Evolutionary conservation across 345 rosid species (phyloP).

Genomic region (Citrus inodora): DNA sequence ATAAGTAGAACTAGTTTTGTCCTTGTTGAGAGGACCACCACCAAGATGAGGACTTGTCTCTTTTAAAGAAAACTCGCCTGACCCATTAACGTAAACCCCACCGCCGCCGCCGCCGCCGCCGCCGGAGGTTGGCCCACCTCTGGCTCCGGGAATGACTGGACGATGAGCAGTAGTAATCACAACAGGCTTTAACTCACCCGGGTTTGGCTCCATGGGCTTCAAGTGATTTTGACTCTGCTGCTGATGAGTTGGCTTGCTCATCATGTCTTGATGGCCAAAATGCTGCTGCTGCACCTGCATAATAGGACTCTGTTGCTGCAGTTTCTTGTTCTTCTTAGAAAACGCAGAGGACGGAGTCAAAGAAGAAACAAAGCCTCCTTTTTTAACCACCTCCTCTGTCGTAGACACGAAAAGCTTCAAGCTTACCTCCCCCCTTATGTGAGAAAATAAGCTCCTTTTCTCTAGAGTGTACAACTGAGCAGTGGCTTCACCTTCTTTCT

Average conservation of each 20-base stretch:
- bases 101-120: conserved; percentile 25
- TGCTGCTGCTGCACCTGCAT: conserved; percentile 32
- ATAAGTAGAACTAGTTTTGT: conserved; percentile 64
- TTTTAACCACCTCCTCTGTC: conserved; percentile 26
- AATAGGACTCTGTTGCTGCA: conserved; percentile 37
- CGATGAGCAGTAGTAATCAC: conserved; percentile 42
- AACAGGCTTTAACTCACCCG: conserved; percentile 51
- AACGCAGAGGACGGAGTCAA: conserved; percentile 19
- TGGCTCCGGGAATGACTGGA: conserved; percentile 24
- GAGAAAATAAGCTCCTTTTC: conserved; percentile 67
- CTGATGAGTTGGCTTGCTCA: conserved; percentile 28
- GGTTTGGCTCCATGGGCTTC: conserved; percentile 42
- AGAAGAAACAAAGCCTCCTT: conserved; percentile 18
- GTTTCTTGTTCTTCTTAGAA: conserved; percentile 50
- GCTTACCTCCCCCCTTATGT: conserved; percentile 63
- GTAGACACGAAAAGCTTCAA: conserved; percentile 48
- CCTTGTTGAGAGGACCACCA: conserved; percentile 51
- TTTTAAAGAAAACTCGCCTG: conserved; percentile 57
- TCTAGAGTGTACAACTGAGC: conserved; percentile 58
- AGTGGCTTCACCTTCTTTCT: conserved; percentile 42
- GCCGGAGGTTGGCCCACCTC: conserved; percentile 1
- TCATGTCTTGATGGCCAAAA: conserved; percentile 26
- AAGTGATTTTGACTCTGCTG: conserved; percentile 38
- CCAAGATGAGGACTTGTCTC: conserved; percentile 73
- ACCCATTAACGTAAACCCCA: conserved; percentile 30